Conservation (phyloP, 352 stramenopile genomes). For the Phytophthora kernoviae region DNA sequence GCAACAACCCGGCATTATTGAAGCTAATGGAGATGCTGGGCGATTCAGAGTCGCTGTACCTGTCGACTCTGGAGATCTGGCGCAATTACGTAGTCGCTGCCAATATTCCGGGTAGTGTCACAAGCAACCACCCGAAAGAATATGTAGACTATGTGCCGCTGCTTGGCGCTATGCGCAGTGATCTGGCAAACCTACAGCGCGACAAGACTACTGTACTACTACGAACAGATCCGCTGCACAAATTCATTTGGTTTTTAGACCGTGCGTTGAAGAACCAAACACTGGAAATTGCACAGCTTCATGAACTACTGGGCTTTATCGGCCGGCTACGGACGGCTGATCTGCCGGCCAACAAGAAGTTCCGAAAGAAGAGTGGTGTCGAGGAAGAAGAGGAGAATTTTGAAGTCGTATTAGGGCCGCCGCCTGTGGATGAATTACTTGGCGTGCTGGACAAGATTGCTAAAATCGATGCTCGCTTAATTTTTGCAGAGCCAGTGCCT, state of each 20-base stretch:
- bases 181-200: slow-evolving; percentile 82
- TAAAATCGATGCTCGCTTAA: slow-evolving; percentile 73
- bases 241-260: slow-evolving; percentile 91
- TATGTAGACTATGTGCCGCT: slow-evolving; percentile 88
- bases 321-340: slow-evolving; percentile 73
- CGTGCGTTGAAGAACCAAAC: slow-evolving; percentile 78
- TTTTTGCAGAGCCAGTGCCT: slow-evolving; percentile 86
- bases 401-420: slow-evolving; percentile 77
- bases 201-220: slow-evolving; percentile 76
- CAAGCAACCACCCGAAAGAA: slow-evolving; percentile 67
- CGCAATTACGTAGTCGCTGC: slow-evolving; percentile 74
- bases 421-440: slow-evolving; percentile 72
- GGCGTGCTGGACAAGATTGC: slow-evolving; percentile 81
- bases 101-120: slow-evolving; percentile 67
- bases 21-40: slow-evolving; percentile 82
- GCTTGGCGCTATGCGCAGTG: slow-evolving; percentile 75
- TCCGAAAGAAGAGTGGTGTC: slow-evolving; percentile 65
- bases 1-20: slow-evolving; percentile 64
- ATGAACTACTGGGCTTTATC: slow-evolving; percentile 75
- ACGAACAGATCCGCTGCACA: slow-evolving; percentile 80
- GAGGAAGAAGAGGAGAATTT: slow-evolving; percentile 85
- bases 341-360: slow-evolving; percentile 77
- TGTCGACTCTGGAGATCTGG: slow-evolving; percentile 79
- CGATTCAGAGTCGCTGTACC: slow-evolving; percentile 83
- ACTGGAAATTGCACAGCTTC: slow-evolving; percentile 66